These are phyloP conservation scores for Dendryphion nanum DNA, from an alignment of 2,329 filamentous ascomycete genomes.

Conservation along the genomic window DNA sequence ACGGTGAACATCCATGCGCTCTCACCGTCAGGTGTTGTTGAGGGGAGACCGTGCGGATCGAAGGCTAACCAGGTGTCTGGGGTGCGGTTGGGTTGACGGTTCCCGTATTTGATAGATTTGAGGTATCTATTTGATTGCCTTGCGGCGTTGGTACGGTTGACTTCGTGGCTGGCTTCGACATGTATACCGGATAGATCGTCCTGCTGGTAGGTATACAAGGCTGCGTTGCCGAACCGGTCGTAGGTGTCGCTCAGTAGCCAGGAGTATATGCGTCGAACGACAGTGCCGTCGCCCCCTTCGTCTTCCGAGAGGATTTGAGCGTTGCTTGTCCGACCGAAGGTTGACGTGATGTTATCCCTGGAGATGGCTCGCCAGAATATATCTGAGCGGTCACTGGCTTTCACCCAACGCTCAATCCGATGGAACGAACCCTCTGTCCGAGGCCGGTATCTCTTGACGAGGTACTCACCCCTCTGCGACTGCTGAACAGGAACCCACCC, in stretches of 20 bases:
- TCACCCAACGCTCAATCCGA: background rate
- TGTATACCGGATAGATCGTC: background rate
- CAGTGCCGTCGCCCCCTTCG: background rate
- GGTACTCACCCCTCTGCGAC: background rate
- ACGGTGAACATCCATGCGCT: background rate
- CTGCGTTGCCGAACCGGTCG: background rate
- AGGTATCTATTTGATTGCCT: background rate
- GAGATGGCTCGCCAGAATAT: background rate
- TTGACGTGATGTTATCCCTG: background rate
- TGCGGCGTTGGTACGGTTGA: background rate
- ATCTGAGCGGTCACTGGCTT: background rate
- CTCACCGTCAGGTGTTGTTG: no score
- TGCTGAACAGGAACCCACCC: no score
- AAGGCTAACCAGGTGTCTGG: no score
- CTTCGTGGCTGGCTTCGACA: background rate
- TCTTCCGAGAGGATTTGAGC: no score
- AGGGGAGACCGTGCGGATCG: no score
- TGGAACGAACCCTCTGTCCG: background rate
- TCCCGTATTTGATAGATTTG: background rate
- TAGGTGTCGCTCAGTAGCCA: background rate
- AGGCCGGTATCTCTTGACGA: background rate
- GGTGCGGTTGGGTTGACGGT: no score
- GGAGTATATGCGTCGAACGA: background rate
- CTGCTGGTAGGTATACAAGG: background rate
- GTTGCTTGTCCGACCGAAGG: no score